Evolutionary conservation across 805 yeast genomes (phyloP).

Genomic region (Scheffersomyces lignosus): DNA sequence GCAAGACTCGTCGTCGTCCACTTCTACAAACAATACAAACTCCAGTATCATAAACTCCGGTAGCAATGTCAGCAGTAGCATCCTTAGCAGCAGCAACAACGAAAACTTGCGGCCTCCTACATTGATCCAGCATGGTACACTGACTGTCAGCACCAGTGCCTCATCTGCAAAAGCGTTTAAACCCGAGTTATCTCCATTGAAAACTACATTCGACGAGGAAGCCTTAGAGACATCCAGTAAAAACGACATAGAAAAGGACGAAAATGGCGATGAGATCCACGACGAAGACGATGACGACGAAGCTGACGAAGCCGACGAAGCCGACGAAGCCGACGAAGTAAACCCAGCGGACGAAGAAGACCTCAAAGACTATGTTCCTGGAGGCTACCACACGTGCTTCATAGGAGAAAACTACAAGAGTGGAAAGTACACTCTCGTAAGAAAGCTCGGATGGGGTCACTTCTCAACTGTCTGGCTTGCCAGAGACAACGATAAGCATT

Average conservation of each 20-base stretch:
- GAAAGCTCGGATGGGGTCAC: conserved; percentile 99
- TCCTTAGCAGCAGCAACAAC: conserved; percentile 16
- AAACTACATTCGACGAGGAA: conserved; percentile 30
- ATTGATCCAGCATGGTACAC: conserved; percentile 24
- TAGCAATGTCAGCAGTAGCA: conserved; percentile 11
- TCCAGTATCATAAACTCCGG: conserved; percentile 17
- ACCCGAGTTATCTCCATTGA: conserved; percentile 38
- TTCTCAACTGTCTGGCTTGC: conserved; percentile 96
- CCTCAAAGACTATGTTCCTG: conserved; percentile 77
- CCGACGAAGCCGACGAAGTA: conserved; percentile 23
- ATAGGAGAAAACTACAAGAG: conserved; percentile 84
- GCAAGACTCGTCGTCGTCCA: not conserved
- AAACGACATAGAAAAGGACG: conserved; percentile 6
- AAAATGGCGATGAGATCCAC: conserved; percentile 5
- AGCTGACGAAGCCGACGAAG: conserved; percentile 14
- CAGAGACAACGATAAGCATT: conserved; percentile 48
- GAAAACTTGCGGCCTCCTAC: conserved; percentile 26
- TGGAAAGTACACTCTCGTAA: conserved; percentile 71
- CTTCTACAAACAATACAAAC: too few species aligned
- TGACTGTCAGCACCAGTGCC: conserved; percentile 32
- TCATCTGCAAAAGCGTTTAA: conserved; percentile 34
- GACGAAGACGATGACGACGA: conserved; percentile 8
- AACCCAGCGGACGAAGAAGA: conserved; percentile 75
- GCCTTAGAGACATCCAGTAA: conserved; percentile 7
- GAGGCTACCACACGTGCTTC: conserved; percentile 94